A percentile compares a stretch with the other conserved stretches of the same genome.
Conservation (phyloP, 495 filamentous ascomycete species). For the Aspergillus biplanus region DNA sequence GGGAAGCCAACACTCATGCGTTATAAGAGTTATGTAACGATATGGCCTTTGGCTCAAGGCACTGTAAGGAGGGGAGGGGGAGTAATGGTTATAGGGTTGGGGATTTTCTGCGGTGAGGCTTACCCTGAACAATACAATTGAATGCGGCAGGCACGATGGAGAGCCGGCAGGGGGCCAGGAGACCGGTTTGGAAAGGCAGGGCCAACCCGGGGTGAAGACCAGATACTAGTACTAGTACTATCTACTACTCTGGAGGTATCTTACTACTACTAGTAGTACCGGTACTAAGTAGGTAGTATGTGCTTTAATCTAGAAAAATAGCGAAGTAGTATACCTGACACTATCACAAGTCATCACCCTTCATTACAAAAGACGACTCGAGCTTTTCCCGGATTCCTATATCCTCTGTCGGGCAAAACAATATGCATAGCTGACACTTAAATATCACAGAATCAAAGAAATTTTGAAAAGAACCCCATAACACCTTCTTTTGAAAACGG, state of each 20-base stretch:
- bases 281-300: too few species aligned
- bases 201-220: background rate
- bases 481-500: slow-evolving; percentile 38
- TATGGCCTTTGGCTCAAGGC: background rate
- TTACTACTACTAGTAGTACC: too few species aligned
- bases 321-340: too few species aligned
- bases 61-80: background rate
- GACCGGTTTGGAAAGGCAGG: background rate
- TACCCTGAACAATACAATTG: too few species aligned
- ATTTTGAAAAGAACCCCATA: slow-evolving; percentile 37
- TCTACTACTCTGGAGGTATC: too few species aligned
- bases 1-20: background rate
- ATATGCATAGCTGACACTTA: slow-evolving; percentile 37
- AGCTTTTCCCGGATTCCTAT: slow-evolving; percentile 47
- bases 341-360: slow-evolving; percentile 8
- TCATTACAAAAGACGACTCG: slow-evolving; percentile 17
- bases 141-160: background rate
- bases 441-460: slow-evolving; percentile 46
- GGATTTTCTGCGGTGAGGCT: too few species aligned
- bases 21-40: background rate
- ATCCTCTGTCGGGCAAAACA: slow-evolving; percentile 33
- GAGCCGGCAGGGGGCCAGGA: background rate
- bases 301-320: too few species aligned
- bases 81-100: too few species aligned
- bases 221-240: too few species aligned